Conservation (phyloP, 345 rosid genomes). For the Camelina neglecta region DNA sequence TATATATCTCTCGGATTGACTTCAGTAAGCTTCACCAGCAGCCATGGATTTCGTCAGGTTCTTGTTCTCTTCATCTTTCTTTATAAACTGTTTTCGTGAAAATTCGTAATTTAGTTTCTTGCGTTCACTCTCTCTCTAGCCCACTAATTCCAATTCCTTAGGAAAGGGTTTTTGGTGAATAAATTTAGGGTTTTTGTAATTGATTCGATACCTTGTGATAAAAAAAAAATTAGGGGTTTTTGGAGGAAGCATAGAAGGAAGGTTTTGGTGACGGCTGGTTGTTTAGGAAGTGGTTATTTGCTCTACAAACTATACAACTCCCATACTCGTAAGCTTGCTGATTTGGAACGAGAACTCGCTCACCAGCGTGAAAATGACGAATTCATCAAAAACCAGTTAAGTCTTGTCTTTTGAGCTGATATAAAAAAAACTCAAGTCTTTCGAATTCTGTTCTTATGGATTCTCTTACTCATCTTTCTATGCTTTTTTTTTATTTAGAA, state of each 20-base stretch:
- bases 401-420: constrained; percentile 27
- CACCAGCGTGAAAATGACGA: constrained; percentile 64
- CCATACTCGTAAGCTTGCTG: constrained; percentile 57
- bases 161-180: not conserved
- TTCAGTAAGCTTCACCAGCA: constrained; percentile 25
- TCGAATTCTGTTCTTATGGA: not conserved
- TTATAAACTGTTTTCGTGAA: not conserved
- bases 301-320: constrained; percentile 69
- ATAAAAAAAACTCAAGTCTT: not conserved
- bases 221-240: constrained; percentile 54
- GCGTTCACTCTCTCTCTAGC: not conserved
- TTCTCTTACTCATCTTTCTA: not conserved
- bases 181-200: constrained; percentile 33
- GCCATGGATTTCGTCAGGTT: constrained; percentile 44
- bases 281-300: constrained; percentile 84
- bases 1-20: constrained; percentile 3
- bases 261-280: constrained; percentile 66
- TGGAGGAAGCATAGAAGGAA: constrained; percentile 88
- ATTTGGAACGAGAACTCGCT: constrained; percentile 62
- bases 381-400: constrained; percentile 82
- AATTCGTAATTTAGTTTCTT: not conserved
- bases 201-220: not conserved
- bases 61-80: not conserved
- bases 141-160: not conserved
- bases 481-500: constrained; percentile 48